phyloP scores from a whole-genome alignment of 2,329 filamentous ascomycete genomes.

The Pseudogymnoascus sp. region DNA sequence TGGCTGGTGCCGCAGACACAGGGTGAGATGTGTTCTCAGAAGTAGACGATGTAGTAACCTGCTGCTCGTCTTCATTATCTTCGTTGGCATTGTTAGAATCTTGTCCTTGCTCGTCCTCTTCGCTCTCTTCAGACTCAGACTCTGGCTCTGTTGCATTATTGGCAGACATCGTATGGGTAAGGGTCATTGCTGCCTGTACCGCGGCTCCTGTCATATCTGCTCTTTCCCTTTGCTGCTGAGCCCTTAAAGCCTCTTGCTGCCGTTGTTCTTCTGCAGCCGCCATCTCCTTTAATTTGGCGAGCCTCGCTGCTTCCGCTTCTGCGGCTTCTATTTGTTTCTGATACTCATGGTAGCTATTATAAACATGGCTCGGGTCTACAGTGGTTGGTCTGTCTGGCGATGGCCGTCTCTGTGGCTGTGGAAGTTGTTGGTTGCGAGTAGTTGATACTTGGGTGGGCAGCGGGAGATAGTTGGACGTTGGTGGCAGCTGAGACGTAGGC shows the following conservation, averaged over 20 bases:
- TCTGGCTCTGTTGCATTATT: background rate
- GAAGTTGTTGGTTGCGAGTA: background rate
- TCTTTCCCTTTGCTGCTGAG: background rate
- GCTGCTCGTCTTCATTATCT: background rate
- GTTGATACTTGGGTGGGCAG: constrained; percentile 1
- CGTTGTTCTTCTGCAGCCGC: background rate
- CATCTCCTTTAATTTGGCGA: background rate
- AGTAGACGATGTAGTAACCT: background rate
- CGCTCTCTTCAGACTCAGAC: background rate
- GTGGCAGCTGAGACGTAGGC: background rate
- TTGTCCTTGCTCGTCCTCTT: background rate
- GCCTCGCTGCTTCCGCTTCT: background rate
- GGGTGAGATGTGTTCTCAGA: background rate
- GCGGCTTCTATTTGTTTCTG: constrained; percentile 9
- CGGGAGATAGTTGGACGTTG: background rate
- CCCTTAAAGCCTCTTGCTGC: background rate
- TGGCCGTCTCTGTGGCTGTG: background rate
- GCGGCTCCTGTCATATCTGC: background rate
- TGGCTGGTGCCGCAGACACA: background rate
- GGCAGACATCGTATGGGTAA: background rate
- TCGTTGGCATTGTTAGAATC: background rate
- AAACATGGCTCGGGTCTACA: constrained; percentile 12
- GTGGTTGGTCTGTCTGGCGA: background rate
- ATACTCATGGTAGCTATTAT: constrained; percentile 12
- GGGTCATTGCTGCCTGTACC: background rate